Base-by-base conservation (phyloP, 345 rosid genomes). In the Raphanus raphanistrum region DNA sequence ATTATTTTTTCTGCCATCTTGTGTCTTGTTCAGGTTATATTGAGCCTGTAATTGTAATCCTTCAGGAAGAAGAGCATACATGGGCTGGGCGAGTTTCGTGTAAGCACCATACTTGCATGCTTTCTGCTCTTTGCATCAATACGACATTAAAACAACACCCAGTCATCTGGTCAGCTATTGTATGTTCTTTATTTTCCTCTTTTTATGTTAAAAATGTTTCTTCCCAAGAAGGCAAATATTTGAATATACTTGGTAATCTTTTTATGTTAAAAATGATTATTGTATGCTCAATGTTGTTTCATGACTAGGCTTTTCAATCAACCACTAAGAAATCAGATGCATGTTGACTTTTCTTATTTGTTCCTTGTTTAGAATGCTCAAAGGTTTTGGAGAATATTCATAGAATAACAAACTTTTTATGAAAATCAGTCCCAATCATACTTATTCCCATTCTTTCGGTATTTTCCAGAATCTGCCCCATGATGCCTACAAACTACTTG, bases 71-170 rank as follows among this genome's bases (percentile, higher is more conserved):
- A 83, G 98, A 95, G 85, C 93, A 83, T 82, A 91, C 96, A 59
- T 92, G 99, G 97, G 97, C 98, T 36, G 99, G 99, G 66, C 86
- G 97, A 72, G 76, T 89, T 72, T 74, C 92, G 55, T 95, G 96
- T 97, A 95, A 95, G 86, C 91, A 90, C 80, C 99, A 95, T 73
- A 92, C 99, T 73, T 90, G 98, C 88, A 85, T 81, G 90, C 84
- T 95, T 79, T 91, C 99, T 83, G 98, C 98, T 15, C 89, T 95
- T 80, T 92, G 98, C 82, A 92, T 95, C 81, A 95, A 92, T 83
- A 89, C 98, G 63, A 88, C 96, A 52, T 82, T 88, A 84, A 92
- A 92, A 88, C 98, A 91, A 81, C 97, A 94, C 75, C 97, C 99
- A 25, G 92, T 95, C 81, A 92, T 95, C 86, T 95, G 98, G 98